Conservation (phyloP, 352 stramenopile species). For the Phytopythium ostracodes region DNA sequence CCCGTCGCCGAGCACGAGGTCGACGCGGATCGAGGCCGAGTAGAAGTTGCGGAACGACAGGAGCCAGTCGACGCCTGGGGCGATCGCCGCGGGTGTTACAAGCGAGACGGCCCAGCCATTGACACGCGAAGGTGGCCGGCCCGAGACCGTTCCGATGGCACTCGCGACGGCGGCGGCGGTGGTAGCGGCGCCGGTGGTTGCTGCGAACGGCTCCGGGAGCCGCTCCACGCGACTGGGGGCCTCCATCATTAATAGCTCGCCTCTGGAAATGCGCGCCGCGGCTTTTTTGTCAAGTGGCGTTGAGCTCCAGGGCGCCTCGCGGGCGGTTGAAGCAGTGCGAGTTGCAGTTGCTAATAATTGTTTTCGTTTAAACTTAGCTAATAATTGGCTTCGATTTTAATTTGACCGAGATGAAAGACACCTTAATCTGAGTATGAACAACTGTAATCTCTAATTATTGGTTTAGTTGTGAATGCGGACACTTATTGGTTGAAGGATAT, state of each 20-base stretch:
- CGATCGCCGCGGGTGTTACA: constrained; percentile 9
- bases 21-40: constrained; percentile 43
- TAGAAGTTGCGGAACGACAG: constrained; percentile 76
- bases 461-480: neutral
- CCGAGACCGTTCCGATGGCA: constrained; percentile 3
- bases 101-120: constrained; percentile 41
- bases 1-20: constrained; percentile 42
- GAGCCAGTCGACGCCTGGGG: constrained; percentile 11
- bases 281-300: too few relatives aligned
- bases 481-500: too few relatives aligned
- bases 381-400: too few relatives aligned
- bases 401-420: too few relatives aligned
- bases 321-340: too few relatives aligned
- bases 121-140: constrained; percentile 24
- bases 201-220: neutral
- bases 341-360: neutral
- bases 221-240: neutral
- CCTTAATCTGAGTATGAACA: neutral
- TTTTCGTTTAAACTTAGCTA: too few relatives aligned
- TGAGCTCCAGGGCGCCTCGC: too few relatives aligned
- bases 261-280: too few relatives aligned
- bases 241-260: neutral
- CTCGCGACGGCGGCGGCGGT: neutral
- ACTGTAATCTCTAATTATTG: neutral
- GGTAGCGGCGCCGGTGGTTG: neutral